Evolutionary conservation across 208 protist genomes (phyloP).

Genomic region (Trypanosoma congolense): DNA sequence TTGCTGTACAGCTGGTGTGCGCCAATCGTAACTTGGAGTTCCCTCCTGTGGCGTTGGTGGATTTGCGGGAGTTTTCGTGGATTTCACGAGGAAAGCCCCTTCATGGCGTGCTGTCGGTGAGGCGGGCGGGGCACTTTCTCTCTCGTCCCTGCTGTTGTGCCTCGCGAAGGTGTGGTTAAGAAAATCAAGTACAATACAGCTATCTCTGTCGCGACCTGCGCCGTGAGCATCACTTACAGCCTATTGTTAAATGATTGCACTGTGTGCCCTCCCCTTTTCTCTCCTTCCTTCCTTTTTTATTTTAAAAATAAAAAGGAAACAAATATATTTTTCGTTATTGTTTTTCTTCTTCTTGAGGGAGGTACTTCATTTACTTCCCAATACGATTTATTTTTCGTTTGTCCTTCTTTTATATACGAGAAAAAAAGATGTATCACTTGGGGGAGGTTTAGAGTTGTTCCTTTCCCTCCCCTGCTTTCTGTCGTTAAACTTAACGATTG

Average conservation of each 20-base stretch:
- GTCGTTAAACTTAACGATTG: too few relatives aligned
- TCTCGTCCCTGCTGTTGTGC: not conserved
- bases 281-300: too few relatives aligned
- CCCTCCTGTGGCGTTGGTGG: constrained; percentile 29
- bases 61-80: constrained; percentile 16
- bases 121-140: constrained; percentile 1
- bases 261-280: not conserved
- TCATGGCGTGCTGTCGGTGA: not conserved
- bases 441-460: too few relatives aligned
- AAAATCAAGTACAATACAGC: constrained; percentile 48
- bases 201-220: constrained; percentile 37
- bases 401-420: too few relatives aligned
- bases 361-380: too few relatives aligned
- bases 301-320: too few relatives aligned
- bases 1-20: constrained; percentile 40
- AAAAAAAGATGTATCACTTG: too few relatives aligned
- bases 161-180: constrained; percentile 6
- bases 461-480: too few relatives aligned
- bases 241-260: constrained; percentile 1
- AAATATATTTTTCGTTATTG: too few relatives aligned
- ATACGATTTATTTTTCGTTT: too few relatives aligned
- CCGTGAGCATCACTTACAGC: constrained; percentile 2
- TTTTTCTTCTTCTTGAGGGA: too few relatives aligned
- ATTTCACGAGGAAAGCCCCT: not conserved
- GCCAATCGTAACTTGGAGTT: constrained; percentile 30